Conservation (phyloP, 140 eudicot genomes). For the Bidens hawaiensis region DNA sequence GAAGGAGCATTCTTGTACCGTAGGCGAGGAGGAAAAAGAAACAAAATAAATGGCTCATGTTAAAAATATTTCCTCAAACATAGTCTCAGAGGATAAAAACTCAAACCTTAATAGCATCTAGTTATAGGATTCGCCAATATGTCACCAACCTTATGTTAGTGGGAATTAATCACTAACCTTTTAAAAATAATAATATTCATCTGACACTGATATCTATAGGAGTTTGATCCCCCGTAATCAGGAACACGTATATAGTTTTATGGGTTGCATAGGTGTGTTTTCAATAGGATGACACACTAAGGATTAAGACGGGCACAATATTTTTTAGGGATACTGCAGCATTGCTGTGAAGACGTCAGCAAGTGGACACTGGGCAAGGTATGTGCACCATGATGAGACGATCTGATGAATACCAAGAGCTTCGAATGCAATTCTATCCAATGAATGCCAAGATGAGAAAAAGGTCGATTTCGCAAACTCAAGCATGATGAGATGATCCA, state of each 20-base stretch:
- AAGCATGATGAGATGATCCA: neutral
- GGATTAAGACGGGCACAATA: neutral
- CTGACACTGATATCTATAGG: neutral
- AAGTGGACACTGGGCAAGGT: neutral
- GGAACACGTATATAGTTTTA: neutral
- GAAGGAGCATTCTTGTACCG: neutral
- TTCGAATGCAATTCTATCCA: neutral
- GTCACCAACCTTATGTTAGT: neutral
- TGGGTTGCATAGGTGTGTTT: neutral
- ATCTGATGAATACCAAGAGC: neutral
- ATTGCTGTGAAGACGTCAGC: too few species aligned
- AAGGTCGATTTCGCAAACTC: neutral
- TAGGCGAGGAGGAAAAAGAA: neutral
- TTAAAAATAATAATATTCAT: neutral
- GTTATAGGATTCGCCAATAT: neutral
- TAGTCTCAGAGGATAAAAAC: neutral
- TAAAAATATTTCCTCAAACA: conserved; percentile 1
- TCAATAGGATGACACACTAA: neutral
- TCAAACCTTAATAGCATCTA: neutral
- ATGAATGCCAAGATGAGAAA: neutral
- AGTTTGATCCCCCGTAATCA: neutral
- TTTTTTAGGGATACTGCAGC: too few species aligned
- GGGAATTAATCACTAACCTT: neutral
- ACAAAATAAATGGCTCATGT: neutral
- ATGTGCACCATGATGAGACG: neutral